Base-by-base conservation (phyloP, 805 yeast species). In the Phaffomyces opuntiae region DNA sequence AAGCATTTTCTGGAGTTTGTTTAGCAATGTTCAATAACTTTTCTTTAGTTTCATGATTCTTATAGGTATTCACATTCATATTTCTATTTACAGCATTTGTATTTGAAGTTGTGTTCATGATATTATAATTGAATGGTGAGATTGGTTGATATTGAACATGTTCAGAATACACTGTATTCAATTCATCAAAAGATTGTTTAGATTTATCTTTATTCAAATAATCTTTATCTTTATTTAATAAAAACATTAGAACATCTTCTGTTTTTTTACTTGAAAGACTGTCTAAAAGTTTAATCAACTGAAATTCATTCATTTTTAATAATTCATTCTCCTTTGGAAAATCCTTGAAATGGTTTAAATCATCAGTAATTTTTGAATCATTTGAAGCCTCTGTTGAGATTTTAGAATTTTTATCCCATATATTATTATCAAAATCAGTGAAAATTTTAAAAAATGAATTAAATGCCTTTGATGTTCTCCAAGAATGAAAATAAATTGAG, bases 401-500 rank as follows among this genome's bases (percentile, higher is more conserved):
- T 4, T 32, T 39, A 14, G 61, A 54, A 9, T 45, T 39, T 36
- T 42, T 55, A 38, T 61, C 64, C 52, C 56, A 60, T 11, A 63
- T 44, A 46, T 51, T 59, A 27, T 62, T 53, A 1, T 61, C 64
- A 21, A 62, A 52, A 17, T 64, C 59, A 0, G 49, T 59, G 11
- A 77, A 46, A 5, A 73, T 43, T 24, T 61, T 64, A 12, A 72
- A 51, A 19, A 79, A 53, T 39, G 66, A 70, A 7, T 60, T 60
- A 43, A 75, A 77, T 0, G 77, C 75, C 49, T 78, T 80, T 21
- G 73, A 65, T 36, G 78, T 64, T 59, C 81, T 70, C 87, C 87
- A 81, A 0, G 85, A 80, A 56, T 77, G 78, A 54, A 78, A 81
- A 54, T 79, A 78, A 38, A 73, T 63, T n/a, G 70, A 68, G 39